phyloP scores from a whole-genome alignment of 1,139 yeast species.

The Wickerhamomyces sp. region DNA sequence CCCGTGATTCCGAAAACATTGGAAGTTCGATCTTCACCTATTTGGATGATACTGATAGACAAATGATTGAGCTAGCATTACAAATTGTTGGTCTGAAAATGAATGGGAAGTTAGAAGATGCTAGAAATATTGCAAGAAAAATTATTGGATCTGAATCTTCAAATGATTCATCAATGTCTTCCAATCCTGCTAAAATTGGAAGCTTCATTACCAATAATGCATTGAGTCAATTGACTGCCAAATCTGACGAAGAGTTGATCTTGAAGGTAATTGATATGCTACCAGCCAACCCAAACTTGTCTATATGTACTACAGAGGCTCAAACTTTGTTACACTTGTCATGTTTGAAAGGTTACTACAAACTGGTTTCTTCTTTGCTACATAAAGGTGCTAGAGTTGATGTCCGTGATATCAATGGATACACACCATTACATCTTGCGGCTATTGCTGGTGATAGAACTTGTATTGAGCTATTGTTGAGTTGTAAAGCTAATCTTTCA shows the following conservation, averaged over 20 bases:
- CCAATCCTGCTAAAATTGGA: slow-evolving; percentile 3
- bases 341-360: slow-evolving; percentile 63
- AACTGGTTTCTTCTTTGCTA: slow-evolving; percentile 57
- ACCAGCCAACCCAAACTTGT: slow-evolving; percentile 64
- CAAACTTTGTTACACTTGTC: slow-evolving; percentile 87
- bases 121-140: slow-evolving; percentile 81
- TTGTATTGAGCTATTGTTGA: slow-evolving; percentile 38
- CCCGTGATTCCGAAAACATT: slow-evolving; percentile 4
- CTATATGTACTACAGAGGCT: slow-evolving; percentile 73
- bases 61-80: slow-evolving; percentile 83
- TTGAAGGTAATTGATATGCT: slow-evolving; percentile 57
- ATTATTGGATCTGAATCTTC: slow-evolving; percentile 57
- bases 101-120: slow-evolving; percentile 93
- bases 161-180: slow-evolving; percentile 1
- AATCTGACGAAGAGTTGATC: slow-evolving; percentile 53
- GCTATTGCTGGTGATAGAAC: slow-evolving; percentile 59
- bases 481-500: slow-evolving; percentile 61
- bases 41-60: slow-evolving; percentile 88
- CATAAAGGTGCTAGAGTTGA: slow-evolving; percentile 80
- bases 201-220: slow-evolving; percentile 1
- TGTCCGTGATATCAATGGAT: slow-evolving; percentile 70
- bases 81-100: slow-evolving; percentile 92
- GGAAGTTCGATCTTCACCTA: slow-evolving; percentile 62
- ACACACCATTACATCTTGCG: slow-evolving; percentile 85
- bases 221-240: slow-evolving; percentile 26